Evolutionary conservation across 2,329 filamentous ascomycete species (phyloP).

Genomic region (Juglanconis sp.): DNA sequence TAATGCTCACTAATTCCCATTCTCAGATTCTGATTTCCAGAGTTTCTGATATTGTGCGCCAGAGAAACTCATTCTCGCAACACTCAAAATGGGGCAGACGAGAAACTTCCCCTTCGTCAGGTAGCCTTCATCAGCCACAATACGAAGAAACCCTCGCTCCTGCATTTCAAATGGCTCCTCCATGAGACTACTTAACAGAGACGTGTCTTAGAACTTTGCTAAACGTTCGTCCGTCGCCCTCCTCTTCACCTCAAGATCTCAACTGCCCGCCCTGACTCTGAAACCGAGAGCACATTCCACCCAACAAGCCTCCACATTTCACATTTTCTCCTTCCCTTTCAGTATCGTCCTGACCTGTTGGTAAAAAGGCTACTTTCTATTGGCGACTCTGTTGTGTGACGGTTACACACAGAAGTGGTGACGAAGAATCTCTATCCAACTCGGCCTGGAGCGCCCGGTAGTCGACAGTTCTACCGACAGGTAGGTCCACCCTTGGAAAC

Average conservation of each 20-base stretch:
- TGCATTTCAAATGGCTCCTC: neutral
- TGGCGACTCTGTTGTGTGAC: too few relatives aligned
- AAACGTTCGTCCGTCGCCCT: neutral
- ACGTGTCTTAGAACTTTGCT: neutral
- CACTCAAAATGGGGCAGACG: neutral
- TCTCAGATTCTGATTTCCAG: neutral
- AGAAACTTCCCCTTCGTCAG: neutral
- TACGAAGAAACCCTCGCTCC: neutral
- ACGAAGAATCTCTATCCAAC: too few relatives aligned
- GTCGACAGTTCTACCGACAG: neutral
- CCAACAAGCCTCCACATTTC: neutral
- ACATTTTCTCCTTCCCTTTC: too few relatives aligned
- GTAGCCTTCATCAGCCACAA: neutral
- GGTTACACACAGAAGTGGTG: too few relatives aligned
- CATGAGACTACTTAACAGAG: neutral
- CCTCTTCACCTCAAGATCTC: neutral
- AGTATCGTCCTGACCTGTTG: neutral
- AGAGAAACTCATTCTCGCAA: neutral
- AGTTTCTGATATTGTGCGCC: slow-evolving; percentile 1
- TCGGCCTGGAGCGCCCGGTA: neutral
- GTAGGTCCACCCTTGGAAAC: neutral
- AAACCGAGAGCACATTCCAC: too few relatives aligned
- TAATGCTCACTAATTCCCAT: neutral
- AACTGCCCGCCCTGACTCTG: too few relatives aligned
- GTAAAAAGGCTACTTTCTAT: too few relatives aligned